phyloP scores from a whole-genome alignment of 768 basidiomycete species.

The Lactarius indigo region DNA sequence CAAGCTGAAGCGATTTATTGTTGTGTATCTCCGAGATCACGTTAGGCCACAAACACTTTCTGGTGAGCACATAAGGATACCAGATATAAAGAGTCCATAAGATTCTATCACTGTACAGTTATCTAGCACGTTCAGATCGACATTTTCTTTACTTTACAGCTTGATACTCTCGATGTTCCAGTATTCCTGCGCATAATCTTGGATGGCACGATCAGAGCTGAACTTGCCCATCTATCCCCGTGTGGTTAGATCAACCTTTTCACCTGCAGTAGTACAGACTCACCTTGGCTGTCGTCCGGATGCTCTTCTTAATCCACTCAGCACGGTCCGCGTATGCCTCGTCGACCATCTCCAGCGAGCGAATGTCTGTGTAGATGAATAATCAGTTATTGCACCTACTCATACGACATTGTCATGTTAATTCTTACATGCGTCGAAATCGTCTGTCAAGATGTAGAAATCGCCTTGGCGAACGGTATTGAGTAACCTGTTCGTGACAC shows the following conservation, averaged over 20 bases:
- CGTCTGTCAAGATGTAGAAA: slow-evolving; percentile 82
- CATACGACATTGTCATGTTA: neutral
- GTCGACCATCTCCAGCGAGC: slow-evolving; percentile 83
- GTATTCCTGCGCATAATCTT: slow-evolving; percentile 86
- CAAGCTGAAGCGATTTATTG: neutral
- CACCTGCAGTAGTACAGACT: neutral
- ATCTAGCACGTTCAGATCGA: neutral
- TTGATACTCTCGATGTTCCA: slow-evolving; percentile 65
- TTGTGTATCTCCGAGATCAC: neutral
- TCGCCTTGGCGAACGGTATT: slow-evolving; percentile 76
- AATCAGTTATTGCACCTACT: neutral
- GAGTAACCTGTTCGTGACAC: slow-evolving; percentile 48
- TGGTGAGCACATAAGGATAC: neutral
- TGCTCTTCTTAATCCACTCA: slow-evolving; percentile 91
- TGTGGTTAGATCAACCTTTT: neutral
- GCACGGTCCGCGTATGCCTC: slow-evolving; percentile 78
- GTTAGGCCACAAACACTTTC: neutral
- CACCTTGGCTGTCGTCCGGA: slow-evolving; percentile 76
- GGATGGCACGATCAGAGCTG: slow-evolving; percentile 90
- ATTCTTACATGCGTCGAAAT: slow-evolving; percentile 81
- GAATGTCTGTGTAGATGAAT: slow-evolving; percentile 51
- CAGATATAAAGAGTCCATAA: neutral
- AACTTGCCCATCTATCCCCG: slow-evolving; percentile 85
- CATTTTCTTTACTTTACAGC: slow-evolving; percentile 17
- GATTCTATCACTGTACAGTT: slow-evolving; percentile 15